phyloP scores from a whole-genome alignment of 1,284 basidiomycete species.

The Cutaneotrichosporon sp. region DNA sequence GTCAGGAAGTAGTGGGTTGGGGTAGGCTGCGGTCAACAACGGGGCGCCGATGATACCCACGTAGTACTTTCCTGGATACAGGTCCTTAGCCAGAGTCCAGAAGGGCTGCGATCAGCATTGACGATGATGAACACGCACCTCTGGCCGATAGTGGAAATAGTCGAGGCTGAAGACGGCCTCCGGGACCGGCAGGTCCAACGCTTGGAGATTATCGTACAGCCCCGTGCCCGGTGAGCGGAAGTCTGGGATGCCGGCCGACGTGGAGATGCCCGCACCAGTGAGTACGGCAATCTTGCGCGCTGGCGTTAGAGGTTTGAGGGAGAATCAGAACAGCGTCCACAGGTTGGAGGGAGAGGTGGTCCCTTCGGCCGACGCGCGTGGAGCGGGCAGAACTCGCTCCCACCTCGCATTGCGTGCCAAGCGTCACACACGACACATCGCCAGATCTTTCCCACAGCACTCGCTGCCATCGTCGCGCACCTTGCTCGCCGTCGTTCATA shows the following conservation, averaged over 20 bases:
- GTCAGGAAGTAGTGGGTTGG: conserved; percentile 82
- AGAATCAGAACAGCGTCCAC: background rate
- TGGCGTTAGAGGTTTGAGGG: conserved; percentile 8
- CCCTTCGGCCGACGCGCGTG: too few species aligned
- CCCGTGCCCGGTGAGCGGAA: conserved; percentile 53
- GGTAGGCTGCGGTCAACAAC: conserved; percentile 69
- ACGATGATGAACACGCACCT: conserved; percentile 14
- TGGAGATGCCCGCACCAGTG: conserved; percentile 54
- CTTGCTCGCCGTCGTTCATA: too few species aligned
- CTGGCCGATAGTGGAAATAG: conserved; percentile 45
- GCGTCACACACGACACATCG: too few species aligned
- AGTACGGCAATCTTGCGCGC: conserved; percentile 52
- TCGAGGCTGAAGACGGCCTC: conserved; percentile 56
- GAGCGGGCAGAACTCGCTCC: too few species aligned
- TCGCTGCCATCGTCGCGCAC: too few species aligned
- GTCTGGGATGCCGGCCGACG: conserved; percentile 52
- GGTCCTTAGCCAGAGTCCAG: conserved; percentile 80
- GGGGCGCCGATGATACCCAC: conserved; percentile 18
- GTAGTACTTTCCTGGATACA: conserved; percentile 59
- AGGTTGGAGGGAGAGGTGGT: too few species aligned
- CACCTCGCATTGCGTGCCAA: too few species aligned
- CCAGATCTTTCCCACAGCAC: too few species aligned
- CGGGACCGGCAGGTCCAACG: conserved; percentile 54
- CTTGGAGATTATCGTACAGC: conserved; percentile 54
- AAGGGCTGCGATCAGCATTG: conserved; percentile 52